Evolutionary conservation across 1,139 yeast genomes (phyloP).

Genomic region (Chernovozyma sophiae-reginae): DNA sequence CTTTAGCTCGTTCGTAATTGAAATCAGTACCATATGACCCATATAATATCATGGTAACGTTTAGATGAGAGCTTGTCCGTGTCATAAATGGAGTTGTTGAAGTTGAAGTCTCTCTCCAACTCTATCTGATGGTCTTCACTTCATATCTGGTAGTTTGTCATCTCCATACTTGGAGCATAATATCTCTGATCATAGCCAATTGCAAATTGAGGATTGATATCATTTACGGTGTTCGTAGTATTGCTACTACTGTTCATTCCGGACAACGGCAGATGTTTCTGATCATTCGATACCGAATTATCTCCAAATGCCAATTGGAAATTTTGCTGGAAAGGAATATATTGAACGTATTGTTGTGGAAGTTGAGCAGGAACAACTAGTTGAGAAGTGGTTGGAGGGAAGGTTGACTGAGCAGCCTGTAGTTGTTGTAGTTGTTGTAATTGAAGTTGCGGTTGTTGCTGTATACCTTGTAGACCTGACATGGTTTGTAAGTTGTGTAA

Average conservation of each 20-base stretch:
- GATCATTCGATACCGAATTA: constrained; percentile 3
- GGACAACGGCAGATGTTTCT: constrained; percentile 7
- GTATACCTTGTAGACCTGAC: too few relatives aligned
- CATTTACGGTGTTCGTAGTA: not conserved
- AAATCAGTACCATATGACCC: too few relatives aligned
- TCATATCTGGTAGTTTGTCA: constrained; percentile 6
- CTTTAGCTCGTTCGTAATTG: too few relatives aligned
- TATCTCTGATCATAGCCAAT: constrained; percentile 7
- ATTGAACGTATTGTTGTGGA: constrained; percentile 8
- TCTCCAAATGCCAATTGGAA: constrained; percentile 6
- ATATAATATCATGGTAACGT: too few relatives aligned
- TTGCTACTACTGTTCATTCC: constrained; percentile 5
- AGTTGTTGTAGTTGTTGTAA: not conserved
- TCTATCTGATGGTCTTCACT: too few relatives aligned
- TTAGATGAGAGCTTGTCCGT: too few relatives aligned
- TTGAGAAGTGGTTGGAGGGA: constrained; percentile 6
- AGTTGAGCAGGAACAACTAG: constrained; percentile 10
- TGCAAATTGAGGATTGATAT: constrained; percentile 1
- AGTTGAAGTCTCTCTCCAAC: too few relatives aligned
- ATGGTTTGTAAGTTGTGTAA: too few relatives aligned
- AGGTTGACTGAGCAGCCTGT: not conserved
- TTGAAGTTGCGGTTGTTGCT: not conserved
- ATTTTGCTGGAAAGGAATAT: constrained; percentile 8
- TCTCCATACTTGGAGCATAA: constrained; percentile 7
- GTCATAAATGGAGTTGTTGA: too few relatives aligned